These are phyloP conservation scores for Panicum hallii DNA, from an alignment of 202 grass and related monocot species.

Conservation along the genomic window DNA sequence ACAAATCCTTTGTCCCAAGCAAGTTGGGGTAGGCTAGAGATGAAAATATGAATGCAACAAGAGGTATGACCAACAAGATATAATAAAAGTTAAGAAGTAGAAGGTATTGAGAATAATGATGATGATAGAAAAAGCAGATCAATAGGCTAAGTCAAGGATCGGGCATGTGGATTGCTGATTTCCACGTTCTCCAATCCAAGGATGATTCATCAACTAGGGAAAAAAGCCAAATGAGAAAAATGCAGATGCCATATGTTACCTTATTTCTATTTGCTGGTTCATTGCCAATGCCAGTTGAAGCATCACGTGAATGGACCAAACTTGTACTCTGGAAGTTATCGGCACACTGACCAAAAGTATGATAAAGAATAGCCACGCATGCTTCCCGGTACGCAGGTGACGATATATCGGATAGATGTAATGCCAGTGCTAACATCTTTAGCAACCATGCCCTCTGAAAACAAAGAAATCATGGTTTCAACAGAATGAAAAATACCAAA, in stretches of 20 bases:
- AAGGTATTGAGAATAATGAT: not conserved
- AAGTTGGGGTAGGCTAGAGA: not conserved
- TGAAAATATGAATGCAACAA: not conserved
- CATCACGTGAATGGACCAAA: slow-evolving; percentile 41
- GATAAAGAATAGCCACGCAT: slow-evolving; percentile 78
- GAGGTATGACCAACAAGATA: not conserved
- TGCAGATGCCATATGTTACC: slow-evolving; percentile 44
- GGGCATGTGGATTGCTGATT: slow-evolving; percentile 9
- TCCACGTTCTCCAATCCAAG: not conserved
- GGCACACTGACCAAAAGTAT: slow-evolving; percentile 62
- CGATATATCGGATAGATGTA: slow-evolving; percentile 85
- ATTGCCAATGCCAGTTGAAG: slow-evolving; percentile 40
- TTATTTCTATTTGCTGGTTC: slow-evolving; percentile 56
- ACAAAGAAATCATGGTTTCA: slow-evolving; percentile 28
- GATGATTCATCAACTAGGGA: not conserved
- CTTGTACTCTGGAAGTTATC: slow-evolving; percentile 47
- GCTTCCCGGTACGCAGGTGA: slow-evolving; percentile 75
- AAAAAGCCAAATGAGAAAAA: not conserved
- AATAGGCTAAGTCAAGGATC: not conserved
- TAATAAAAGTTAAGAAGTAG: not conserved
- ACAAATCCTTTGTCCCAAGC: not conserved
- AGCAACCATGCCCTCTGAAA: slow-evolving; percentile 94
- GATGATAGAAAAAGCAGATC: not conserved
- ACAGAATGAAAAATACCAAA: slow-evolving; percentile 32
- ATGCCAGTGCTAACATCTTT: slow-evolving; percentile 88